Evolutionary conservation across 2,329 filamentous ascomycete genomes (phyloP).

Genomic region (Pleurostoma richardsiae): DNA sequence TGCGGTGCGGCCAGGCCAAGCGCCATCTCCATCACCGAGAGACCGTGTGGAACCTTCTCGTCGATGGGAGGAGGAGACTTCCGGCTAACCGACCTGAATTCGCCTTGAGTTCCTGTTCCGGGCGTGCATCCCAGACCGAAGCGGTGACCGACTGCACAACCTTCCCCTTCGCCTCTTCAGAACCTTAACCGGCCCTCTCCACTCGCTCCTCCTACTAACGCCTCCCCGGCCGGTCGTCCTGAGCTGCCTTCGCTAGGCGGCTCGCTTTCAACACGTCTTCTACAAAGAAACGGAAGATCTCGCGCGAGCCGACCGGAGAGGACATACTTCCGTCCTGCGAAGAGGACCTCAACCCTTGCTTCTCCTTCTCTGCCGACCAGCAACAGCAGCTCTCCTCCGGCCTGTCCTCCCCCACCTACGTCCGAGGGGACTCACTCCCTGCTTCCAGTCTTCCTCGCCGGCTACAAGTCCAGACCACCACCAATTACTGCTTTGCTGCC

Average conservation of each 20-base stretch:
- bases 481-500: constrained; percentile 32
- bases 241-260: constrained; percentile 55
- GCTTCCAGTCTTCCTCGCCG: constrained; percentile 47
- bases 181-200: constrained; percentile 6
- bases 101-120: too few relatives aligned
- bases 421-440: constrained; percentile 35
- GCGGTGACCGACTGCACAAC: too few relatives aligned
- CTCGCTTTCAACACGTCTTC: constrained; percentile 69
- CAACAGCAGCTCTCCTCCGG: constrained; percentile 28
- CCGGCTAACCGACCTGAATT: too few relatives aligned
- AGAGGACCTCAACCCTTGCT: constrained; percentile 39
- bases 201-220: not conserved
- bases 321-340: constrained; percentile 50
- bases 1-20: too few relatives aligned
- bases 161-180: not conserved
- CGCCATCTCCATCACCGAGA: too few relatives aligned
- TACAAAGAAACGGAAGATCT: constrained; percentile 68
- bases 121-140: too few relatives aligned
- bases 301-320: constrained; percentile 36
- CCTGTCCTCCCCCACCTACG: constrained; percentile 32
- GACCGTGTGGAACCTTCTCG: too few relatives aligned
- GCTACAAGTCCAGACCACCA: constrained; percentile 35
- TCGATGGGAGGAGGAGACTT: too few relatives aligned
- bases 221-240: constrained; percentile 16
- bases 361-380: constrained; percentile 39